Evolutionary conservation across 2,329 filamentous ascomycete genomes (phyloP).

Genomic region (Tolypocladium album): DNA sequence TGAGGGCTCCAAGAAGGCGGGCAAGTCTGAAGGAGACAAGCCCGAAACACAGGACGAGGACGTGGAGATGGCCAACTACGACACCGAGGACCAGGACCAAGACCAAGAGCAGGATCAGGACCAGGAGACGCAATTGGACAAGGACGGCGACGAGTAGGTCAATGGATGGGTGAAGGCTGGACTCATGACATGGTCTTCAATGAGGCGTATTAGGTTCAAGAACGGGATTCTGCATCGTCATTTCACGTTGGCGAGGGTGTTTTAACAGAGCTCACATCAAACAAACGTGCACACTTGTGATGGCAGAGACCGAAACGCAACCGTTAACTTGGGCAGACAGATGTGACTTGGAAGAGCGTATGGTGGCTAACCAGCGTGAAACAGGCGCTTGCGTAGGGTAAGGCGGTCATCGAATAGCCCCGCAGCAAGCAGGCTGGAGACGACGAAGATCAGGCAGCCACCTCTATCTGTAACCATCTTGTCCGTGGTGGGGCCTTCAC

Average conservation of each 20-base stretch:
- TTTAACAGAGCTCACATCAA: background rate
- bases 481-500: background rate
- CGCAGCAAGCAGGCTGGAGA: background rate
- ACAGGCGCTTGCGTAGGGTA: background rate
- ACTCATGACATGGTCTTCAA: background rate
- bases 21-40: constrained; percentile 11
- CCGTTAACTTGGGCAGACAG: background rate
- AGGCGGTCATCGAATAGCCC: background rate
- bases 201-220: background rate
- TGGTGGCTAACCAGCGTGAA: background rate
- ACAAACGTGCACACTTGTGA: background rate
- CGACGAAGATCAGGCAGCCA: background rate
- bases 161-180: background rate
- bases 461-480: background rate
- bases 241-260: background rate
- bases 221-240: background rate
- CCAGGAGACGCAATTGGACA: constrained; percentile 21
- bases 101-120: constrained; percentile 24
- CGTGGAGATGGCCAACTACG: constrained; percentile 37
- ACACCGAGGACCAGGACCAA: constrained; percentile 31
- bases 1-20: constrained; percentile 10
- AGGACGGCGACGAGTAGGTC: constrained; percentile 20
- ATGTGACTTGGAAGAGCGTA: background rate
- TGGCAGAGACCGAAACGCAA: background rate
- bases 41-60: constrained; percentile 32